Evolutionary conservation across 371 early-diverging fungal species (phyloP).

Genomic region (Syncephalis plumigaleata): DNA sequence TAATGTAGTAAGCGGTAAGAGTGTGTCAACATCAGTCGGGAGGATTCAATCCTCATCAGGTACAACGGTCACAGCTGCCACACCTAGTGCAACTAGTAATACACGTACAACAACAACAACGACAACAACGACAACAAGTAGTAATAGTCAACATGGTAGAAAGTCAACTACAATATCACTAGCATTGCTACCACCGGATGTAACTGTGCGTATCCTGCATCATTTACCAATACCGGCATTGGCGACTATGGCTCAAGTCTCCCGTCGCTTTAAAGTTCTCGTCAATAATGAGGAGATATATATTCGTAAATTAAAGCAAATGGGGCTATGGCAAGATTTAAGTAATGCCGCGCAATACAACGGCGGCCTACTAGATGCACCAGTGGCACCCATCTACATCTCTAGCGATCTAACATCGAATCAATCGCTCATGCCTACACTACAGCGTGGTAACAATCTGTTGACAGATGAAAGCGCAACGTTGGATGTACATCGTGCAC

Average conservation of each 20-base stretch:
- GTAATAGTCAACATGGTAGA: too few species aligned
- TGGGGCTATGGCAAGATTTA: conserved; percentile 8
- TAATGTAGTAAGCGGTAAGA: too few species aligned
- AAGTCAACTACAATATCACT: too few species aligned
- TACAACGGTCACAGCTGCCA: too few species aligned
- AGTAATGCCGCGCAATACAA: conserved; percentile 9
- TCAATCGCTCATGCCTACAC: too few species aligned
- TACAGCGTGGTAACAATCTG: neutral
- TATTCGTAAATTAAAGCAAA: conserved; percentile 23
- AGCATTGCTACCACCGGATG: conserved; percentile 5
- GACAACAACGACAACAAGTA: too few species aligned
- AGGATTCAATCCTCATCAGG: too few species aligned
- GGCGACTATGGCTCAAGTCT: conserved; percentile 10
- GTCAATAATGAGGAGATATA: conserved; percentile 44
- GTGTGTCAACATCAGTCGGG: too few species aligned
- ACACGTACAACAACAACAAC: too few species aligned
- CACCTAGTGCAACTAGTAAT: too few species aligned
- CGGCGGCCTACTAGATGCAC: conserved; percentile 4
- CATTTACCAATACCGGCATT: conserved; percentile 5
- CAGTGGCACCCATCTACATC: conserved; percentile 12
- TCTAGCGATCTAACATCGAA: conserved; percentile 24
- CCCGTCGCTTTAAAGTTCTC: conserved; percentile 40
- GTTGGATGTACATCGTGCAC: conserved; percentile 17
- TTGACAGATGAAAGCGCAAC: neutral
- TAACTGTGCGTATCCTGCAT: conserved; percentile 2